These are phyloP conservation scores for Amyloporia xantha DNA, from an alignment of 768 basidiomycete species.

Conservation along the genomic window DNA sequence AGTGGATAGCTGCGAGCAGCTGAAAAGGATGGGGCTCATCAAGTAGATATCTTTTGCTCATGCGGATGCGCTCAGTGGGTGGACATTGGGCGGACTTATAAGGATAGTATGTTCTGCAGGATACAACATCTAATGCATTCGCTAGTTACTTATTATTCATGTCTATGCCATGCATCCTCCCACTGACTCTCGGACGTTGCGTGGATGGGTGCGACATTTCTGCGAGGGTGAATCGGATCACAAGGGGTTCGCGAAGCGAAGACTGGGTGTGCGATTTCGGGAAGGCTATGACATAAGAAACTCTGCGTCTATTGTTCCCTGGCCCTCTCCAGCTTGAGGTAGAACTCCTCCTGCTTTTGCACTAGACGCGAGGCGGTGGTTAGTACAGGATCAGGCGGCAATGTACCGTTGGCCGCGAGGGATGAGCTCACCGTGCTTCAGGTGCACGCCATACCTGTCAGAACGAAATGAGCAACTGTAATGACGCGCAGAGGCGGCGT, in stretches of 20 bases:
- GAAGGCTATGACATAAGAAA: background rate
- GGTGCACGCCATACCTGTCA: conserved; percentile 75
- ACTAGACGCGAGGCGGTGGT: conserved; percentile 37
- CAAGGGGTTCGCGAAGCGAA: background rate
- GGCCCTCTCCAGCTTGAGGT: conserved; percentile 74
- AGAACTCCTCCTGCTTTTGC: conserved; percentile 77
- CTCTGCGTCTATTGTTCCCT: conserved; percentile 22
- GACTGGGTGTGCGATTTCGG: background rate
- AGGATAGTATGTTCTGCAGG: background rate
- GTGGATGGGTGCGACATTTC: too few species aligned
- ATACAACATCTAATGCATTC: conserved; percentile 10
- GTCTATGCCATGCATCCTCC: conserved; percentile 1
- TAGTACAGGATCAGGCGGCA: background rate
- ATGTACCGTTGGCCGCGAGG: background rate
- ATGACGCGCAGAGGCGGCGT: conserved; percentile 13
- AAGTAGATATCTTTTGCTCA: conserved; percentile 24
- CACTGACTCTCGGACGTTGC: too few species aligned
- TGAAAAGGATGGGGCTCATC: conserved; percentile 56
- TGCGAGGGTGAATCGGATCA: too few species aligned
- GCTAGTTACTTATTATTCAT: conserved; percentile 3
- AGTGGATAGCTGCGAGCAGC: conserved; percentile 71
- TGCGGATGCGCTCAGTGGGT: too few species aligned
- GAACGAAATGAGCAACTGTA: conserved; percentile 19
- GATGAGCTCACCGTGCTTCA: conserved; percentile 59
- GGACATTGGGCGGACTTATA: conserved; percentile 2